Conservation (phyloP, 179 eudicot species). For the Spinacia oleracea region DNA sequence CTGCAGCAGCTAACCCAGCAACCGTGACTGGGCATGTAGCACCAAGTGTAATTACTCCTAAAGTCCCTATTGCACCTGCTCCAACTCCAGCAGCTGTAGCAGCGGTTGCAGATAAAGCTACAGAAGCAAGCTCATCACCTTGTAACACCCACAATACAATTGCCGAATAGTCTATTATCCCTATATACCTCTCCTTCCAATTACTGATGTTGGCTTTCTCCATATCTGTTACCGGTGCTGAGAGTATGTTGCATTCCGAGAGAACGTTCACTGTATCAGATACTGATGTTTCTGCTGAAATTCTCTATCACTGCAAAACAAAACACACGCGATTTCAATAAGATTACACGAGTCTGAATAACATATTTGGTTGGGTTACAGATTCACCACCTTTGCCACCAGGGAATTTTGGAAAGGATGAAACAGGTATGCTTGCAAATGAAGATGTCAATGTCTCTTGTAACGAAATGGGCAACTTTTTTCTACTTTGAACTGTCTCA, state of each 20-base stretch:
- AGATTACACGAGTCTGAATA: too few relatives aligned
- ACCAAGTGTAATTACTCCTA: slow-evolving; percentile 78
- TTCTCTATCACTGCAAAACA: slow-evolving; percentile 71
- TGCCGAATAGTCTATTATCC: slow-evolving; percentile 82
- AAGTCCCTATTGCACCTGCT: slow-evolving; percentile 83
- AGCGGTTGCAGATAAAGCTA: slow-evolving; percentile 70
- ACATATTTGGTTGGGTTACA: too few relatives aligned
- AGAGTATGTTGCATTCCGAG: slow-evolving; percentile 78
- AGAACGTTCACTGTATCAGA: slow-evolving; percentile 71
- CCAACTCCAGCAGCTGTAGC: slow-evolving; percentile 91
- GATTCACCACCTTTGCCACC: slow-evolving; percentile 76
- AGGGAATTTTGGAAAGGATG: slow-evolving; percentile 81
- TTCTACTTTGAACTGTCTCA: slow-evolving; percentile 67
- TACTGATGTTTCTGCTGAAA: slow-evolving; percentile 62
- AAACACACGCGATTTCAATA: background rate
- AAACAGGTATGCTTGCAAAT: slow-evolving; percentile 68
- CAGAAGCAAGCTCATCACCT: slow-evolving; percentile 74
- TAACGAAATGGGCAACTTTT: slow-evolving; percentile 61
- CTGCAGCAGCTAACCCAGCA: slow-evolving; percentile 77
- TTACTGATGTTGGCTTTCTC: slow-evolving; percentile 47
- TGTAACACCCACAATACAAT: slow-evolving; percentile 87
- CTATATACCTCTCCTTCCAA: slow-evolving; percentile 76
- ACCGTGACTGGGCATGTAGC: slow-evolving; percentile 78
- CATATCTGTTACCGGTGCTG: slow-evolving; percentile 81
- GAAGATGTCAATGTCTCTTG: slow-evolving; percentile 77